Evolutionary conservation across 2,329 filamentous ascomycete species (phyloP).

Genomic region (Verticillium dahliae): DNA sequence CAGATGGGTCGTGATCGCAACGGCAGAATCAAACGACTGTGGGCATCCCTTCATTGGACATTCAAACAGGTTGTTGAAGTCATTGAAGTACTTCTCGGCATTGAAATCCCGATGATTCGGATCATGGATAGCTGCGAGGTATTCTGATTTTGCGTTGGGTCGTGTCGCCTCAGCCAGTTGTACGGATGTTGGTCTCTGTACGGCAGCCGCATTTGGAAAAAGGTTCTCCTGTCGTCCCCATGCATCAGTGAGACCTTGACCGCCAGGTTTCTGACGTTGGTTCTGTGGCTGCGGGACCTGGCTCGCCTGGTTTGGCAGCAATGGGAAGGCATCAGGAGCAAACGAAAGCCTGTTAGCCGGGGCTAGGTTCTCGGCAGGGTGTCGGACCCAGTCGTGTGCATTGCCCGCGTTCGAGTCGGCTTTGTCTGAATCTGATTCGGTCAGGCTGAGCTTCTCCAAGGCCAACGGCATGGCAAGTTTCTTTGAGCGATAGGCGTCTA

Average conservation of each 20-base stretch:
- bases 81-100: constrained; percentile 36
- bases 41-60: not conserved
- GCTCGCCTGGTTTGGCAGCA: not conserved
- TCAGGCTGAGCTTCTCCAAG: constrained; percentile 15
- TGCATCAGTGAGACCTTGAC: not conserved
- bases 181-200: constrained; percentile 12
- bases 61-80: constrained; percentile 21
- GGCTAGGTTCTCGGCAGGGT: constrained; percentile 3
- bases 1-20: constrained; percentile 34
- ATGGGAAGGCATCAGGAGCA: constrained; percentile 7
- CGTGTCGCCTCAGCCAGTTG: constrained; percentile 11
- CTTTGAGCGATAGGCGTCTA: constrained; percentile 27
- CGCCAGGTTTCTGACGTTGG: not conserved
- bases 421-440: constrained; percentile 13
- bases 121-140: constrained; percentile 25
- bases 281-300: no score
- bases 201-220: constrained; percentile 16
- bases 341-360: constrained; percentile 7
- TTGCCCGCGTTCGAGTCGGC: constrained; percentile 11
- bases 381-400: constrained; percentile 6
- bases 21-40: constrained; percentile 29
- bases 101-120: constrained; percentile 42
- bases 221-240: constrained; percentile 14
- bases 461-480: constrained; percentile 27
- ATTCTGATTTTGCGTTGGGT: constrained; percentile 12